Base-by-base conservation (phyloP, 2,329 filamentous ascomycete genomes). In the Cytospora piceae region DNA sequence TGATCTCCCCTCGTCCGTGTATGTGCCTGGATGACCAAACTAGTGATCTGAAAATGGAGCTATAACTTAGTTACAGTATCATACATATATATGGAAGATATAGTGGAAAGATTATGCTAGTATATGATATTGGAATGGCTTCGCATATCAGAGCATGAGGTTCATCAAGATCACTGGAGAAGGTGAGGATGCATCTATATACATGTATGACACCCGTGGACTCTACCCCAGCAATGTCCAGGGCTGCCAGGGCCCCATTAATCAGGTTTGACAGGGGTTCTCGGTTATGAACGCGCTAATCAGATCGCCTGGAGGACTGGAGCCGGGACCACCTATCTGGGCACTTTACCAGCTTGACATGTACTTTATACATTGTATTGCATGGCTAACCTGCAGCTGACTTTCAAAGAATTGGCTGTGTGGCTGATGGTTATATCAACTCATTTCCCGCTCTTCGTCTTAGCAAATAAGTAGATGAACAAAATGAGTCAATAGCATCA, bases 281-380 rank as follows among this genome's bases (percentile, higher is more conserved):
- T 60, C 56, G 56, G 64, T 55, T 59, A 37, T 42, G 15, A 63
- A 37, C 24, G 46, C 56, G 56, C 64, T 66, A 66, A 39, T 17
- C 37, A 55, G 37, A 52, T n/a, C 34, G 39, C 39, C 29, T 62
- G 51, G 27, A 39, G 22, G 61, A 39, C 27, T 51, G 39, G 49
- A 58, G 64, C 64, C 64, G 59, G 62, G 59, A 46, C 42, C 42
- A 46, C 20, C 6, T 14, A 22, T 46, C 42, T 46, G 7, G 42
- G 14, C 32, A 34, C 3, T 37, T 4, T 15, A 37, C 34, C 14
- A 37, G 14, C 9, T 37, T 15, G 34, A 37, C 7, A 37, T 37
- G 34, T 37, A 37, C 34, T 37, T 37, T 4, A 37, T 37, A 37
- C 34, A 37, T 14, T 14, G 12, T 37, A 14, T 37, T 2, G 2